These are phyloP conservation scores for Clonostachys chloroleuca DNA, from an alignment of 2,329 filamentous ascomycete species.

Conservation along the genomic window DNA sequence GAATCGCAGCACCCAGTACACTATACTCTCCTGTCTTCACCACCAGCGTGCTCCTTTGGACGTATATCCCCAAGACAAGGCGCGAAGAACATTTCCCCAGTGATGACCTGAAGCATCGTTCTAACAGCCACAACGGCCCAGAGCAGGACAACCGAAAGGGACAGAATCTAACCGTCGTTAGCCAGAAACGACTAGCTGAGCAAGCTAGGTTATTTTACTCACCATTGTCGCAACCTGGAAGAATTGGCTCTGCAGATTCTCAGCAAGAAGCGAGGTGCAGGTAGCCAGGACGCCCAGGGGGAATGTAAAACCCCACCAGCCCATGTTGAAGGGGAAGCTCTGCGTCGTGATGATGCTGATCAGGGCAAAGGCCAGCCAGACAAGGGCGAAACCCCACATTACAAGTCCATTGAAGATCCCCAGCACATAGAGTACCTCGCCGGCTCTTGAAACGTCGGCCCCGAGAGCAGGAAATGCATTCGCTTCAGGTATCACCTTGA, in stretches of 20 bases:
- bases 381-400: slow-evolving; percentile 38
- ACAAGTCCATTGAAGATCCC: slow-evolving; percentile 41
- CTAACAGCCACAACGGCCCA: slow-evolving; percentile 34
- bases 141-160: slow-evolving; percentile 30
- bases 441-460: slow-evolving; percentile 23
- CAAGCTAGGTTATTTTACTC: background rate
- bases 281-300: slow-evolving; percentile 38
- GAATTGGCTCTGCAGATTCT: slow-evolving; percentile 34
- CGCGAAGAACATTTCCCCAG: slow-evolving; percentile 37
- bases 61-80: slow-evolving; percentile 33
- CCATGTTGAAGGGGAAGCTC: slow-evolving; percentile 38
- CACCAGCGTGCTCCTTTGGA: slow-evolving; percentile 19
- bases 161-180: slow-evolving; percentile 26
- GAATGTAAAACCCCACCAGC: slow-evolving; percentile 44
- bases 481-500: slow-evolving; percentile 30
- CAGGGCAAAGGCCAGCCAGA: slow-evolving; percentile 37
- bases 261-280: slow-evolving; percentile 30
- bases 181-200: background rate
- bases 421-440: slow-evolving; percentile 50
- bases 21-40: slow-evolving; percentile 18
- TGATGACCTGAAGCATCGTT: slow-evolving; percentile 28
- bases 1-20: background rate
- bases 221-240: slow-evolving; percentile 34
- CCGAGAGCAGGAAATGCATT: slow-evolving; percentile 35
- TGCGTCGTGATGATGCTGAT: slow-evolving; percentile 32